Base-by-base conservation (phyloP, 306 rosid species). In the Casuarina equisetifolia region DNA sequence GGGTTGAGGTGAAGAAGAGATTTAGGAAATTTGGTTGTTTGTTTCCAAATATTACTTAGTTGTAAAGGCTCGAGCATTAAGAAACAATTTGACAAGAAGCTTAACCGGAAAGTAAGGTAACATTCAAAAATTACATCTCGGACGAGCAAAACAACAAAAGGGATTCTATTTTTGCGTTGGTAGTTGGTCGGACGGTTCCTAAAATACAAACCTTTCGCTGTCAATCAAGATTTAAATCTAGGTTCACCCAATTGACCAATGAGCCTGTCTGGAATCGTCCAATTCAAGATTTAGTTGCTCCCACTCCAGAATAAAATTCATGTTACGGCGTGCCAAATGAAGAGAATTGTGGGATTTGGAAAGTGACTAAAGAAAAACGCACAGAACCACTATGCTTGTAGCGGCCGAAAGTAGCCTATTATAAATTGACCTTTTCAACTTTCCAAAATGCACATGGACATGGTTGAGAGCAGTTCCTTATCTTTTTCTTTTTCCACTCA, bases 161-260 rank as follows among this genome's bases (percentile, higher is more conserved):
- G 50, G 70, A 36, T 54, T 38, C 1, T 62, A 57, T 83, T 59
- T 81, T 83, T 87, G 86, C 74, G 83, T 10, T 25, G 79, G 85
- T 77, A 54, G 88, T 84, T 79, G 76, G 83, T 44, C n/a, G 48
- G 73, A 59, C 84, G 79, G 79, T 76, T 77, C 54, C 67, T 39
- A 38, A 70, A 54, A 63, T 53, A 66, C 45, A 17, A 32, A 10
- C 6, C 3, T 70, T 49, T 70, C 38, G 53, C 49, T 80, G 46
- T 69, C 74, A 3, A 78, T 48, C 66, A 66, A 74, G 15, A 43
- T 80, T 74, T 63, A 16, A 35, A 76, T 32, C 4, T 72, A 58
- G 10, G 55, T 80, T 78, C 74, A 40, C 48, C 1, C 40, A 66
- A 43, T 70, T 49, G 62, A 48, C 51, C 20, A 20, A 58, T 57